These are phyloP conservation scores for Epichloe uncinata DNA, from an alignment of 2,329 filamentous ascomycete species.

Conservation along the genomic window DNA sequence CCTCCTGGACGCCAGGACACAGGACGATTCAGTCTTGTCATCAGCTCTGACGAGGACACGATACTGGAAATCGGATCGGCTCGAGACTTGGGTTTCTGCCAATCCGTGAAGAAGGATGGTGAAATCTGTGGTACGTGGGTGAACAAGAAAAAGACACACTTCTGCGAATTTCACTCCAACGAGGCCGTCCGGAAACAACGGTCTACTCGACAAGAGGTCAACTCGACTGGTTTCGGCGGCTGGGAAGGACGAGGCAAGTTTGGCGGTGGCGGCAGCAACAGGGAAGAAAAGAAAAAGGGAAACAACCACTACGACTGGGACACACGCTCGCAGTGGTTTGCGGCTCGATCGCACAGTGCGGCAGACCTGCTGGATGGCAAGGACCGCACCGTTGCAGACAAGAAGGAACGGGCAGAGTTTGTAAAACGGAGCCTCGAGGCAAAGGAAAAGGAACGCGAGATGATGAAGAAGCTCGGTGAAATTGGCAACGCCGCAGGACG, in stretches of 20 bases:
- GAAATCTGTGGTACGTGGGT: constrained; percentile 72
- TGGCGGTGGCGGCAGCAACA: constrained; percentile 2
- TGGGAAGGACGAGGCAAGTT: constrained; percentile 19
- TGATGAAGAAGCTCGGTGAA: constrained; percentile 53
- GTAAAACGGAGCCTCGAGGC: constrained; percentile 50
- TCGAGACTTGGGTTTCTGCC: constrained; percentile 80
- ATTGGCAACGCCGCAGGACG: constrained; percentile 52
- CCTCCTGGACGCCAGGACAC: constrained; percentile 61
- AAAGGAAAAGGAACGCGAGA: constrained; percentile 58
- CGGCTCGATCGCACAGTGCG: constrained; percentile 37
- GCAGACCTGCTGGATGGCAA: constrained; percentile 53
- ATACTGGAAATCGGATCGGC: constrained; percentile 79
- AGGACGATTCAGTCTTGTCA: constrained; percentile 71
- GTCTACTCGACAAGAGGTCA: constrained; percentile 63
- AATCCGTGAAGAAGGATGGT: constrained; percentile 73
- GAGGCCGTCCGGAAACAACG: constrained; percentile 57
- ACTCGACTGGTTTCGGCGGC: constrained; percentile 43
- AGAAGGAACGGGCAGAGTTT: constrained; percentile 50
- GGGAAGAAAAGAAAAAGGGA: constrained; percentile 10
- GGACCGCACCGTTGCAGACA: constrained; percentile 41
- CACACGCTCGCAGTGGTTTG: constrained; percentile 44
- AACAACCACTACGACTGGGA: constrained; percentile 41
- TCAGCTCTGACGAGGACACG: constrained; percentile 77
- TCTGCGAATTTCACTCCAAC: constrained; percentile 88
- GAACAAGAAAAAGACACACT: constrained; percentile 75